Evolutionary conservation across 352 stramenopile genomes (phyloP).

Genomic region (Phytophthora hibernalis): DNA sequence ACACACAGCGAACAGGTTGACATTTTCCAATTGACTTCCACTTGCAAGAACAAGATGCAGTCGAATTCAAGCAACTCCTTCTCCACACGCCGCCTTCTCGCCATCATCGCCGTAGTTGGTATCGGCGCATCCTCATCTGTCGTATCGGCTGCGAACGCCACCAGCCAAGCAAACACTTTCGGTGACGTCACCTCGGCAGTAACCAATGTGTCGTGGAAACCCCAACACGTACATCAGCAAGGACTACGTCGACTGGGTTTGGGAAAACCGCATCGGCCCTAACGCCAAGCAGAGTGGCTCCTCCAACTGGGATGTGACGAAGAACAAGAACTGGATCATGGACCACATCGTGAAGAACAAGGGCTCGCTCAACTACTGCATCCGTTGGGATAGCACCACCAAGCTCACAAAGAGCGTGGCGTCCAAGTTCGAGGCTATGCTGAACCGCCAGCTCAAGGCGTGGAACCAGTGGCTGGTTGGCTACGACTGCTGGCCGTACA

Average conservation of each 20-base stretch:
- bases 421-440: slow-evolving; percentile 41
- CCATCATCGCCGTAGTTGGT: not conserved
- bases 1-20: too few species aligned
- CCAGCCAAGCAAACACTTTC: slow-evolving; percentile 6
- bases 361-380: slow-evolving; percentile 48
- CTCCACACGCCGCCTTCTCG: not conserved
- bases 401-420: slow-evolving; percentile 39
- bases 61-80: not conserved
- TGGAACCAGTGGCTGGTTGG: slow-evolving; percentile 46
- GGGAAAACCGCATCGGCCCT: slow-evolving; percentile 15
- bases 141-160: not conserved
- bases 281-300: slow-evolving; percentile 8
- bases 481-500: slow-evolving; percentile 14
- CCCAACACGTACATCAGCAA: slow-evolving; percentile 24
- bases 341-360: slow-evolving; percentile 47
- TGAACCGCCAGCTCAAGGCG: slow-evolving; percentile 40
- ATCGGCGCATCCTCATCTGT: not conserved
- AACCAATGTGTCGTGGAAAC: slow-evolving; percentile 29
- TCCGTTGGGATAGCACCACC: slow-evolving; percentile 44
- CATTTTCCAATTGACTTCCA: not conserved
- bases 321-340: slow-evolving; percentile 33
- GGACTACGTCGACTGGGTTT: slow-evolving; percentile 20
- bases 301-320: slow-evolving; percentile 8
- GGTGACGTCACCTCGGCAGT: slow-evolving; percentile 24
- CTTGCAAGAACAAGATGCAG: not conserved